Evolutionary conservation across 2,329 filamentous ascomycete genomes (phyloP), one percentile per base, ranked within the genome.

Genomic region (Claviceps maximensis): DNA sequence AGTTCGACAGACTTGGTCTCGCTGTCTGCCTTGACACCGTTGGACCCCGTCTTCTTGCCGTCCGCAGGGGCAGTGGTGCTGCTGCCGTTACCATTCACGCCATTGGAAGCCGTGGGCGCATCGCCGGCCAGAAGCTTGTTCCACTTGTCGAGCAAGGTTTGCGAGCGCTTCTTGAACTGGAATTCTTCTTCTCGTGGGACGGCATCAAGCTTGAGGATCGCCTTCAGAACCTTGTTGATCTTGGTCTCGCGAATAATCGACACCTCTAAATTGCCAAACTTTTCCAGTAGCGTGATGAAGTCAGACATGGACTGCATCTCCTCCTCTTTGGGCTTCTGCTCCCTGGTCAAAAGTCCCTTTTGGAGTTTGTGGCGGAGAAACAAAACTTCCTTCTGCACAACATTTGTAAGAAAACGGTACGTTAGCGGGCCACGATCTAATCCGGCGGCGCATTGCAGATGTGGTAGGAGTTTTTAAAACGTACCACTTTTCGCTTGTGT

Each of bases 181-280:
- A 85, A 94, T 59, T 95, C 87, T 38, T 90, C 87, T 58, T 98
- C 93, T 56, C 84, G 84, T 5, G 90, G 90, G 60, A 98, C 95
- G 3, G 77, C 77, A 45, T 84, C 79, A 9, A 98, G 76, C 74
- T 95, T 96, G 62, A 96, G 74, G 59, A 98, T 93, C 4, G 86
- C 89, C 73, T 94, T 95, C 54, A 98, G 78, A 12, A 98, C 91
- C 74, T 98, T 98, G 80, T 97, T 91, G 70, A 98, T 96, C 77
- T 97, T 98, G 57, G 93, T 98, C 15, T 74, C 76, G 58, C 87
- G 83, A 62, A 97, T 95, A 61, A 96, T 93, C 59, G 83, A 82
- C 31, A 87, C 88, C 66, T 97, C 91, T 4, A 97, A 79, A 58
- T 95, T 87, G 1, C 80, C 73, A 67, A 75, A 84, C 8, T 76